A percentile compares a stretch with the other conserved stretches of the same genome.
These are phyloP conservation scores for Schwanniomyces pseudopolymorphus DNA, from an alignment of 805 yeast genomes.

Conservation along the genomic window DNA sequence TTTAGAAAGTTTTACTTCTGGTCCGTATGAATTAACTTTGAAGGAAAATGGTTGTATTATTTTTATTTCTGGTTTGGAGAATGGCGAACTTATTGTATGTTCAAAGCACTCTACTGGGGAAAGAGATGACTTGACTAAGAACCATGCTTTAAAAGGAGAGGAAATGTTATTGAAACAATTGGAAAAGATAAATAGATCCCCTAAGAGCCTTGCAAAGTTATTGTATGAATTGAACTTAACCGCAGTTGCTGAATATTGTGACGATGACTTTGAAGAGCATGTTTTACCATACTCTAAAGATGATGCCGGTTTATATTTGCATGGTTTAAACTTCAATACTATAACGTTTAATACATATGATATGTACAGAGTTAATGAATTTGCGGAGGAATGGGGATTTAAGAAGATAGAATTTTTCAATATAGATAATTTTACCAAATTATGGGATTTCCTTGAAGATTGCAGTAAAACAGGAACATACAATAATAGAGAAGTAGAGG, in stretches of 20 bases:
- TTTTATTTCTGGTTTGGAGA: conserved; percentile 71
- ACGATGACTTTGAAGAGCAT: conserved; percentile 92
- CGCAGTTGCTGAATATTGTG: conserved; percentile 91
- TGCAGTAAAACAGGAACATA: conserved; percentile 69
- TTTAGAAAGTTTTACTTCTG: conserved; percentile 49
- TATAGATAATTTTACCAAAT: conserved; percentile 35
- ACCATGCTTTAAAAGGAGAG: conserved; percentile 79
- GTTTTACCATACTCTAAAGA: conserved; percentile 69
- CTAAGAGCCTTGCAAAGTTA: conserved; percentile 53
- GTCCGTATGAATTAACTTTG: conserved; percentile 78
- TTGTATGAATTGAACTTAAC: conserved; percentile 60
- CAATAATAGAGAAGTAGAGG: conserved; percentile 77
- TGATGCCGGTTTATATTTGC: conserved; percentile 80
- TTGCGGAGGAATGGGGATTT: conserved; percentile 74
- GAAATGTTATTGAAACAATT: conserved; percentile 57
- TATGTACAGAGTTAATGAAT: conserved; percentile 55
- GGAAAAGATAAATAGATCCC: conserved; percentile 30
- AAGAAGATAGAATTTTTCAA: conserved; percentile 50
- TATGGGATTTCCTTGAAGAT: conserved; percentile 53
- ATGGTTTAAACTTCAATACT: conserved; percentile 78
- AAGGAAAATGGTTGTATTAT: conserved; percentile 96
- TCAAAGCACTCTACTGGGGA: conserved; percentile 88
- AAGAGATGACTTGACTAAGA: conserved; percentile 48
- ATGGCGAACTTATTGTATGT: conserved; percentile 81
- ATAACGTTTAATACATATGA: conserved; percentile 64